Base-by-base conservation (phyloP, 2,329 filamentous ascomycete species). In the Ustilaginoidea virens region DNA sequence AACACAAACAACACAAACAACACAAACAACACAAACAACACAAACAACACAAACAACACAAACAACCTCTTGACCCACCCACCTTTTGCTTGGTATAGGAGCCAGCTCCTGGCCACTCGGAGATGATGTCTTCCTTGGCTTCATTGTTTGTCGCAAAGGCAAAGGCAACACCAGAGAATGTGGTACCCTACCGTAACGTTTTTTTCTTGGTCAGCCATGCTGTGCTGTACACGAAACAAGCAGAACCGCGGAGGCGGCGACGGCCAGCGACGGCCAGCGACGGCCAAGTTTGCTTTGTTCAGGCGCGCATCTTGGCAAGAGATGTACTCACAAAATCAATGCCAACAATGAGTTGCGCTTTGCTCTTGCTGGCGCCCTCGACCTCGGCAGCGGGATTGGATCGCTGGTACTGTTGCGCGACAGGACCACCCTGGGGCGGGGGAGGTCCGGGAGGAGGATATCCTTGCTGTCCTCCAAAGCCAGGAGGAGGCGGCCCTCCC, bases 71-170 rank as follows among this genome's bases (percentile, higher is more conserved):
- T 19, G 15, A 24, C 14, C 29, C 4, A 34, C 53, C 25, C 53
- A 92, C 87, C 78, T 98, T 98, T 60, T 98, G 90, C 61, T 96
- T 96, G 28, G 90, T 93, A 53, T 93, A 87, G 32, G 90, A 94
- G 42, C 90, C 90, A 20, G 90, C 86, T 43, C 90, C 90, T 16
- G 90, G 90, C 90, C 90, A 98, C 60, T 98, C 90, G 38, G 87
- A 92, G 45, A 98, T 98, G 45, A 96, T 96, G 54, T 96, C 87
- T 57, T 96, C 90, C 54, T 93, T 92, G 35, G 86, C 85, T 56
- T 94, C 86, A 43, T 87, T 92, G 59, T 94, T 94, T 35, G 87
- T 94, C 36, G 86, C 86, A 57, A 94, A 98, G 18, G 86, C 86
- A 51, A 92, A 94, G 20, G 90, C 90, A 38, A 96, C 87, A 51